Evolutionary conservation across 768 basidiomycete species (phyloP).

Genomic region (Lactarius deliciosus): DNA sequence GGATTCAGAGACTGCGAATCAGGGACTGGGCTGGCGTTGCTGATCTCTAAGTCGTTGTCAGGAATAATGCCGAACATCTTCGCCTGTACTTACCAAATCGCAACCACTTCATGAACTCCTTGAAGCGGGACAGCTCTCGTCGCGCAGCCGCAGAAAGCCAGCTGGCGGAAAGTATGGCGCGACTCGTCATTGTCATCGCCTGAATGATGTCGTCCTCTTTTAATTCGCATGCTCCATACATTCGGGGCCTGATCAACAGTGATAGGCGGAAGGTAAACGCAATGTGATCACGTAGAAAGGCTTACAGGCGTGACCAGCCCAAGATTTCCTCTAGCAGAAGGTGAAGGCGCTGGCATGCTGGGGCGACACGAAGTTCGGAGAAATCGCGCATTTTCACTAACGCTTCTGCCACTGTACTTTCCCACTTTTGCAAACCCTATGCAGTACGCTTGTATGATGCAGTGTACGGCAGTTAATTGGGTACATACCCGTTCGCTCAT

Average conservation of each 20-base stretch:
- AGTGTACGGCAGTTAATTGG: neutral
- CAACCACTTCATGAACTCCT: slow-evolving; percentile 77
- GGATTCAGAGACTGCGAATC: slow-evolving; percentile 48
- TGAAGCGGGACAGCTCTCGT: slow-evolving; percentile 68
- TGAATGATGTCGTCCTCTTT: slow-evolving; percentile 47
- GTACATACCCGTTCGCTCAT: slow-evolving; percentile 74
- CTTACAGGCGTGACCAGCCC: slow-evolving; percentile 76
- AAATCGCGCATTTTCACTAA: slow-evolving; percentile 71
- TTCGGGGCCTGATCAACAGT: slow-evolving; percentile 49
- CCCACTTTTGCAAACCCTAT: slow-evolving; percentile 83
- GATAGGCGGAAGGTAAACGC: slow-evolving; percentile 18
- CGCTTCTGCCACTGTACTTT: slow-evolving; percentile 67
- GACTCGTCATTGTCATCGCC: slow-evolving; percentile 54
- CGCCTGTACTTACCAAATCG: slow-evolving; percentile 57
- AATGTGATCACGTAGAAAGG: slow-evolving; percentile 30
- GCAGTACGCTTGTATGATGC: slow-evolving; percentile 21
- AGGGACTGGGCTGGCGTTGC: slow-evolving; percentile 49
- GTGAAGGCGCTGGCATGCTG: slow-evolving; percentile 74
- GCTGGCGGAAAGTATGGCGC: slow-evolving; percentile 59
- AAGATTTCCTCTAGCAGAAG: slow-evolving; percentile 74
- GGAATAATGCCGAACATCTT: neutral
- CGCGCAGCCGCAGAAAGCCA: slow-evolving; percentile 70
- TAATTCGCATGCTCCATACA: slow-evolving; percentile 57
- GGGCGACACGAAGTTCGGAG: slow-evolving; percentile 65
- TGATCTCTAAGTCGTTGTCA: slow-evolving; percentile 42